These are phyloP conservation scores for Atkinsonella texensis DNA, from an alignment of 2,329 filamentous ascomycete species.

Conservation along the genomic window DNA sequence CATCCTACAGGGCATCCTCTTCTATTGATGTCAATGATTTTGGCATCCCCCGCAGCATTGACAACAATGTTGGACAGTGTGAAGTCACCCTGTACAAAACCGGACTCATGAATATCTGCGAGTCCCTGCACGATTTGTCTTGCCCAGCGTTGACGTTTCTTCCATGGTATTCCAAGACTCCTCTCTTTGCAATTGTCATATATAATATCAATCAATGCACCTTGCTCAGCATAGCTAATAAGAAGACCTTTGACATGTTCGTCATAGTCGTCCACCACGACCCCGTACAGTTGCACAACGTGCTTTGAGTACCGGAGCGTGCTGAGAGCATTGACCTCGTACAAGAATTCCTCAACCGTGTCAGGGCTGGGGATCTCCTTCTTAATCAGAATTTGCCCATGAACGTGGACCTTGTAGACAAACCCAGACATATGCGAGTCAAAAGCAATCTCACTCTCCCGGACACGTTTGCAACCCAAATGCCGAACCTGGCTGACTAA, in stretches of 20 bases:
- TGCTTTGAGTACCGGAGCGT: conserved; percentile 58
- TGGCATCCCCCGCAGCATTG: conserved; percentile 70
- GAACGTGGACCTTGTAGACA: conserved; percentile 79
- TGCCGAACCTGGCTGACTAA: conserved; percentile 61
- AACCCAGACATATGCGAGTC: conserved; percentile 93
- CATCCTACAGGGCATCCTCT: conserved; percentile 94
- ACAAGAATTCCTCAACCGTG: conserved; percentile 90
- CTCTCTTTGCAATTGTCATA: conserved; percentile 61
- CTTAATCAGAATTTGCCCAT: conserved; percentile 67
- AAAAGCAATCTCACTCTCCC: conserved; percentile 68
- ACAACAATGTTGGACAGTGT: conserved; percentile 96
- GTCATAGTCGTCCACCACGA: conserved; percentile 83
- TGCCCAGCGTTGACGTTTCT: conserved; percentile 73
- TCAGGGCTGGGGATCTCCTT: conserved; percentile 97
- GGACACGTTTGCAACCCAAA: conserved; percentile 50
- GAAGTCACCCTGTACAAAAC: conserved; percentile 95
- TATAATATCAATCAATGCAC: conserved; percentile 80
- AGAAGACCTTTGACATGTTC: conserved; percentile 75
- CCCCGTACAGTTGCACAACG: conserved; percentile 77
- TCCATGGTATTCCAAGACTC: conserved; percentile 49
- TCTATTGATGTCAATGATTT: conserved; percentile 97
- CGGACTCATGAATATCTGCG: conserved; percentile 85
- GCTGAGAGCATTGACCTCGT: conserved; percentile 92
- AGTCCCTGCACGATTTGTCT: conserved; percentile 81
- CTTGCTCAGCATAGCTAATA: conserved; percentile 76